Evolutionary conservation across 768 basidiomycete genomes (phyloP).

Genomic region (Trametes sanguinea): DNA sequence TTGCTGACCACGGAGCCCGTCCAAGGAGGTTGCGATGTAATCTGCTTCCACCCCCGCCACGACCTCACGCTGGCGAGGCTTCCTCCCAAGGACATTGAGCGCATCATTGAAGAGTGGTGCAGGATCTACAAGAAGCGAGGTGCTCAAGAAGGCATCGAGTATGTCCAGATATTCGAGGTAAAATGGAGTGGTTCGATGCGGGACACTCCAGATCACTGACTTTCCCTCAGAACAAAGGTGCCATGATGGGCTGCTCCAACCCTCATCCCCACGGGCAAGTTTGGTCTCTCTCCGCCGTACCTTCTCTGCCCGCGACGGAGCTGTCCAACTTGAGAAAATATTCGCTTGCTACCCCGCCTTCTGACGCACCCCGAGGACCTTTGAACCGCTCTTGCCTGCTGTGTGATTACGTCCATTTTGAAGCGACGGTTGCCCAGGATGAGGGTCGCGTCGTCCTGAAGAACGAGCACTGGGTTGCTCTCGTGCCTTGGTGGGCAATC

Average conservation of each 20-base stretch:
- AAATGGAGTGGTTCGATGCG: conserved; percentile 9
- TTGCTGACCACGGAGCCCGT: conserved; percentile 67
- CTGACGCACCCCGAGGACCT: conserved; percentile 54
- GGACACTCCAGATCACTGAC: not conserved
- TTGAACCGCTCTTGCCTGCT: conserved; percentile 66
- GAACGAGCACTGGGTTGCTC: conserved; percentile 77
- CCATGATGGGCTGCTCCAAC: conserved; percentile 95
- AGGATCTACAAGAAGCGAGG: conserved; percentile 62
- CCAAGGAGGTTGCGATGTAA: conserved; percentile 83
- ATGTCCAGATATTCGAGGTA: conserved; percentile 92
- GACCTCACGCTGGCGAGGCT: conserved; percentile 82
- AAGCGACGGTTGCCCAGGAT: conserved; percentile 45
- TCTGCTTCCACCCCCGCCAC: conserved; percentile 85
- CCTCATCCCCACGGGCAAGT: conserved; percentile 93
- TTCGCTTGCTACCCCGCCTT: conserved; percentile 37
- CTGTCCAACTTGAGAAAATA: conserved; percentile 58
- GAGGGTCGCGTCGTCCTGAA: conserved; percentile 65
- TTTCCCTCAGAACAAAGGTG: conserved; percentile 55
- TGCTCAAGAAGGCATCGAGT: conserved; percentile 63
- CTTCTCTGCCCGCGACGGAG: conserved; percentile 70
- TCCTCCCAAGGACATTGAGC: conserved; percentile 52
- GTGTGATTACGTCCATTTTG: conserved; percentile 76
- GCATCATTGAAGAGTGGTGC: conserved; percentile 75
- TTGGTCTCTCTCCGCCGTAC: conserved; percentile 77
- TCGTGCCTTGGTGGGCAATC: conserved; percentile 94